Conservation (phyloP, 345 rosid genomes). For the Camelina sativa region DNA sequence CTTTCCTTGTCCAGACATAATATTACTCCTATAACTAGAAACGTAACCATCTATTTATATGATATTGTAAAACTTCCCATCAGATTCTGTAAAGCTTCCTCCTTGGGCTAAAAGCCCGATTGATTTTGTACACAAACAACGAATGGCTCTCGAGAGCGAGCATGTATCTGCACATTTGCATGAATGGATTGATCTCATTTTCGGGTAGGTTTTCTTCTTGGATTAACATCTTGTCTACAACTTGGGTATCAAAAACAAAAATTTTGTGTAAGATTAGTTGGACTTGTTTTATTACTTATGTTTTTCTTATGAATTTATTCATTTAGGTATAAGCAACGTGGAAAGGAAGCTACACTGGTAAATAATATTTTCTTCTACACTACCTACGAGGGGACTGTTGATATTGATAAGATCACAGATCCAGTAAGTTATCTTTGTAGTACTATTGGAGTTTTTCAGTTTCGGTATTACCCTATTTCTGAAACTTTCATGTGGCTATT, state of each 20-base stretch:
- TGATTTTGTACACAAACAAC: slow-evolving; percentile 93
- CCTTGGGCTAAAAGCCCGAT: slow-evolving; percentile 87
- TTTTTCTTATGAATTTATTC: slow-evolving; percentile 23
- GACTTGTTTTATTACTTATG: not conserved
- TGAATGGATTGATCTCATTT: slow-evolving; percentile 98
- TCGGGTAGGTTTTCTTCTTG: slow-evolving; percentile 65
- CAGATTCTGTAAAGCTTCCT: slow-evolving; percentile 89
- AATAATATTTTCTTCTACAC: slow-evolving; percentile 93
- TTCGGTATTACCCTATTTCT: slow-evolving; percentile 21
- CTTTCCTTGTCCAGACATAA: slow-evolving; percentile 15
- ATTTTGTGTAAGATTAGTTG: not conserved
- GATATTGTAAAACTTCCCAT: slow-evolving; percentile 34
- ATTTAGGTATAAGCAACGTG: slow-evolving; percentile 90
- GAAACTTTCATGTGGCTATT: slow-evolving; percentile 22
- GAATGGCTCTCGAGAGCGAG: slow-evolving; percentile 94
- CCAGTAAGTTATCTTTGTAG: slow-evolving; percentile 60
- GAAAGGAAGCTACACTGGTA: slow-evolving; percentile 86
- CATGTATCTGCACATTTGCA: slow-evolving; percentile 93
- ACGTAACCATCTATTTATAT: not conserved
- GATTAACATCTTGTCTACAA: slow-evolving; percentile 9
- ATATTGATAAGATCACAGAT: slow-evolving; percentile 81
- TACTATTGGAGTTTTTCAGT: slow-evolving; percentile 28
- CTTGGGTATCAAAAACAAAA: not conserved
- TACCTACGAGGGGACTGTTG: slow-evolving; percentile 86
- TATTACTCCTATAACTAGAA: not conserved